Evolutionary conservation across 2,329 filamentous ascomycete species (phyloP), one percentile per base, ranked within the genome.

Genomic region (Fonsecaea pedrosoi): DNA sequence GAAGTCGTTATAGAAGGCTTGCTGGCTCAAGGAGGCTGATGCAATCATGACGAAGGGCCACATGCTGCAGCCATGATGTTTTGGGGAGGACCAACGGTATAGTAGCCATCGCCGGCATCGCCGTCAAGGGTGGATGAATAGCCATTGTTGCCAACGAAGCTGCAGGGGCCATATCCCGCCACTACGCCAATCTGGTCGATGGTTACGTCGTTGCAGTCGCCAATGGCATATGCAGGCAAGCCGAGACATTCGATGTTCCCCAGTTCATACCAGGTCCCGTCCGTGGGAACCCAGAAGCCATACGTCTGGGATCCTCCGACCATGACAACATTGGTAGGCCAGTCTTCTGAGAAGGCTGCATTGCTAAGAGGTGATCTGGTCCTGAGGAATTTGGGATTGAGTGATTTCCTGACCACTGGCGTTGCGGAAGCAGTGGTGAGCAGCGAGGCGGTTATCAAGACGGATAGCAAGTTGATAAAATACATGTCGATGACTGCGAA

Each of bases 151-250:
- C 72, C 74, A 25, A 69, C 48, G 66, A 78, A 79, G 6, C 70
- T 70, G 45, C 78, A 73, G 6, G 77, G 76, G 6, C 77, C 77
- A 40, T 76, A 76, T 34, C 77, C 77, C n/a, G 74, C 73, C 18
- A 73, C 70, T 3, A 69, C 68, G 55, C 67, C 72, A 40, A 72
- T 65, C 30, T 70, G 50, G 50, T 73, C 66, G 35, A 73, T 70
- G 12, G 69, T 72, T 18, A 71, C 58, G 35, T 67, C 69, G 60
- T 68, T 68, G 50, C 71, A 73, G 42, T 68, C 64, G 37, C 70
- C 71, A 37, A 69, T 60, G 8, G 70, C 68, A 54, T 72, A 69
- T 8, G 71, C 71, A 10, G 68, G 67, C 10, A 72, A 30, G n/a
- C 70, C 71, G 30, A 73, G 70, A 65, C 71, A 73, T 58, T 66